Evolutionary conservation across 306 rosid genomes (phyloP).

Genomic region (Lithocarpus polystachyus): DNA sequence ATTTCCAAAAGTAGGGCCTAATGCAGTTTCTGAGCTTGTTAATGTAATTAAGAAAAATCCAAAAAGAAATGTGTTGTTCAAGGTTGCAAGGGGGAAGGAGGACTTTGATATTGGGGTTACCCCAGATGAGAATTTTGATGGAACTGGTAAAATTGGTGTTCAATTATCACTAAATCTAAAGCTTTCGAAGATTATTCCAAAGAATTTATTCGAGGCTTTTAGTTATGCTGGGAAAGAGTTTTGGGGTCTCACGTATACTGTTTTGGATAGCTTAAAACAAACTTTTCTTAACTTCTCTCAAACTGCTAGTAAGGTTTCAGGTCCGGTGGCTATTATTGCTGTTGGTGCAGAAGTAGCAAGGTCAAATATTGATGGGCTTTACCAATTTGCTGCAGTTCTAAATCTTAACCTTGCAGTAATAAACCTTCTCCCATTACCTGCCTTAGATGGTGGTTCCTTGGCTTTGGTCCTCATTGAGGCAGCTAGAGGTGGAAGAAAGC

Average conservation of each 20-base stretch:
- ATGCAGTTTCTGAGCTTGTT: constrained; percentile 69
- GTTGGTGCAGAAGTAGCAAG: constrained; percentile 94
- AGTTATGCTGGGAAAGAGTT: constrained; percentile 66
- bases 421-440: constrained; percentile 90
- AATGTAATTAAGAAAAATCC: constrained; percentile 69
- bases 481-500: constrained; percentile 93
- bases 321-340: constrained; percentile 92
- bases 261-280: constrained; percentile 74
- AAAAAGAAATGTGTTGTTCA: constrained; percentile 63
- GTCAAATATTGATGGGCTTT: constrained; percentile 78
- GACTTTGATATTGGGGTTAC: constrained; percentile 65
- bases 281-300: constrained; percentile 82
- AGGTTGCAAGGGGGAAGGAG: constrained; percentile 65
- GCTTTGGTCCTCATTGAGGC: constrained; percentile 83
- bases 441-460: constrained; percentile 86
- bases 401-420: constrained; percentile 84
- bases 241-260: constrained; percentile 66
- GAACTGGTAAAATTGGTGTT: constrained; percentile 96
- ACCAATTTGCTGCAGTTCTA: constrained; percentile 84
- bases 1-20: constrained; percentile 65
- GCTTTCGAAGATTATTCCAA: constrained; percentile 57
- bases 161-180: constrained; percentile 81
- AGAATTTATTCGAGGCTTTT: constrained; percentile 50
- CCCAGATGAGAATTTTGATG: constrained; percentile 84
- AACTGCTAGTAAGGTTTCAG: constrained; percentile 86